Base-by-base conservation (phyloP, 2,329 filamentous ascomycete genomes). In the Calonectria fujianensis region DNA sequence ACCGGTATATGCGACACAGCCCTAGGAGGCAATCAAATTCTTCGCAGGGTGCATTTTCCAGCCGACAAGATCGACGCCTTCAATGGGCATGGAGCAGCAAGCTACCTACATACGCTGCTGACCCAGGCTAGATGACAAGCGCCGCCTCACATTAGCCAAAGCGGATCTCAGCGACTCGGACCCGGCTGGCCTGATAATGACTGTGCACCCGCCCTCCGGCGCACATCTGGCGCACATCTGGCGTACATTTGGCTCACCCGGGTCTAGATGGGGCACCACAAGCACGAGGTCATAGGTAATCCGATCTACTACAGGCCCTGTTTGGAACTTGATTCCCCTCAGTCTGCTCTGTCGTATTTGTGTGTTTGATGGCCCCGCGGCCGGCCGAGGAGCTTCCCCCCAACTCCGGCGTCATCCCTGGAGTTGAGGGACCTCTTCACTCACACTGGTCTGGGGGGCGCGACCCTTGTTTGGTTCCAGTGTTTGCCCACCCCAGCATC, bases 1-100 rank as follows among this genome's bases (percentile, higher is more conserved):
- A 68, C 48, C 69, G 69, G 73, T 75, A 75, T 76, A 76, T 76
- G 72, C 73, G 70, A 78, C 73, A 73, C 70, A 73, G 71, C 72
- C 69, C 71, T 66, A 73, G 69, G 37, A 72, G 64, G 68, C 67
- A 64, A 64, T 65, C 64, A 57, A 64, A 61, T 50, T 67, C 71
- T 57, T 63, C 67, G 39, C 51, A 69, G 65, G 65, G 50, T 45
- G 48, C 45, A 20, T 64, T 65, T 61, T 52, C 57, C 37, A 32
- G 68, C 39, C 35, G 50, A 71, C 41, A 48, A 67, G 61, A 48
- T 63, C 54, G 29, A 50, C 54, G 10, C 31, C 54, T 32, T 31
- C 41, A 61, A 59, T 41, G 61, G 39, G 51, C 37, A 69, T 51
- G 32, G 48, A 57, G 54, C 61, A 50, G 70, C 35, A 45, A n/a